These are phyloP conservation scores for Alternaria hordeiaustralica DNA, from an alignment of 2,329 filamentous ascomycete genomes.

Conservation along the genomic window DNA sequence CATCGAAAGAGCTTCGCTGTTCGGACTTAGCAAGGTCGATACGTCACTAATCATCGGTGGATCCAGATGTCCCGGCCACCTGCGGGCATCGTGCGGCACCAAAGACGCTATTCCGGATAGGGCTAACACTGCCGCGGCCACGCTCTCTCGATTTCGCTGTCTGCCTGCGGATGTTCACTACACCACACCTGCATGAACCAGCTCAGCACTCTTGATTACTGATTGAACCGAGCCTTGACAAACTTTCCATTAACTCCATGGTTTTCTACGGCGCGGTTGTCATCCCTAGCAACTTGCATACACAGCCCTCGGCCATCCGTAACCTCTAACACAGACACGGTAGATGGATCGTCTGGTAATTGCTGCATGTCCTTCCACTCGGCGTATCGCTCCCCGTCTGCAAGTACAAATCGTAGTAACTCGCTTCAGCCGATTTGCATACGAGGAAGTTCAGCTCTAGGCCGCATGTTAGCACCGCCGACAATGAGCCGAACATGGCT, in stretches of 20 bases:
- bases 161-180: not conserved
- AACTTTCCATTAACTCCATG: not conserved
- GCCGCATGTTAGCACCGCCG: not conserved
- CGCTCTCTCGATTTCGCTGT: not conserved
- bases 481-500: not conserved
- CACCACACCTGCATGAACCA: not conserved
- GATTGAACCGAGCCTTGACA: not conserved
- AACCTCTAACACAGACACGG: conserved; percentile 55
- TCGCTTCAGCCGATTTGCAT: conserved; percentile 50
- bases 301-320: not conserved
- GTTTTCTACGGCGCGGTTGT: not conserved
- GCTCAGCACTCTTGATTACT: not conserved
- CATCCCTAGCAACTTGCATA: not conserved
- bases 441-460: conserved; percentile 60
- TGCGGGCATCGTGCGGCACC: not conserved
- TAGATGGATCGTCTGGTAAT: conserved; percentile 63
- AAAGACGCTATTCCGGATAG: not conserved
- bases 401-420: conserved; percentile 60
- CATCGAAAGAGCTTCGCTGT: not conserved
- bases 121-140: conserved; percentile 7
- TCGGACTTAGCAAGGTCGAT: conserved; percentile 8
- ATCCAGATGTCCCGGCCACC: not conserved
- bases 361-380: conserved; percentile 59
- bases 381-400: conserved; percentile 61
- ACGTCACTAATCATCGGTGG: conserved; percentile 16